phyloP scores from a whole-genome alignment of 805 yeast genomes.

The Yamadazyma laniorum region DNA sequence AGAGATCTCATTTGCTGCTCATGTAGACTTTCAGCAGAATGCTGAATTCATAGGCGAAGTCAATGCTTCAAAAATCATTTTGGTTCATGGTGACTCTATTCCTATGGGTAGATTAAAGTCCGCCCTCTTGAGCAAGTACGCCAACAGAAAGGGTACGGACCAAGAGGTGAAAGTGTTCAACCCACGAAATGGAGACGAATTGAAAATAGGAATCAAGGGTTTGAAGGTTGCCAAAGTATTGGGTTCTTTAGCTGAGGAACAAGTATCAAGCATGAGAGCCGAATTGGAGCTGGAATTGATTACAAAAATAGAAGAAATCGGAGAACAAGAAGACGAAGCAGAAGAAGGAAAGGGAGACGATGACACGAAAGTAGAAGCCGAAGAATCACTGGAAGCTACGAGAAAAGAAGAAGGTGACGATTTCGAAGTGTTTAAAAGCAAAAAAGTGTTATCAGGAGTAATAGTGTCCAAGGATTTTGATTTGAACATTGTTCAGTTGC shows the following conservation, averaged over 20 bases:
- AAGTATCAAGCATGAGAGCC: slow-evolving; percentile 32
- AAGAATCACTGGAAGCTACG: not conserved
- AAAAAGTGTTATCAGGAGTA: slow-evolving; percentile 66
- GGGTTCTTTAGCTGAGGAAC: slow-evolving; percentile 52
- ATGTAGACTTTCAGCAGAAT: slow-evolving; percentile 94
- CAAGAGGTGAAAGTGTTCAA: slow-evolving; percentile 88
- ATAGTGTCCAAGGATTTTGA: slow-evolving; percentile 90
- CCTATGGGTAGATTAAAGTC: slow-evolving; percentile 98
- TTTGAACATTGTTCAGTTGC: slow-evolving; percentile 74
- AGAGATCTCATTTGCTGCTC: slow-evolving; percentile 98
- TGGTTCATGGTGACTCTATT: slow-evolving; percentile 96
- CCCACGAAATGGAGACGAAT: slow-evolving; percentile 85
- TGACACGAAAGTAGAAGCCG: slow-evolving; percentile 10
- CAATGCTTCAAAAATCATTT: slow-evolving; percentile 77
- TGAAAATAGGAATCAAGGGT: slow-evolving; percentile 76
- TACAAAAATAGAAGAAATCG: slow-evolving; percentile 34
- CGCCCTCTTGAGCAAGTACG: slow-evolving; percentile 84
- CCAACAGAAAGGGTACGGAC: slow-evolving; percentile 77
- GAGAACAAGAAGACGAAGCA: slow-evolving; percentile 12
- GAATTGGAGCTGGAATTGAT: slow-evolving; percentile 60
- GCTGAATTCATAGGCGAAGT: slow-evolving; percentile 86
- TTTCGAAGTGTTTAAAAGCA: slow-evolving; percentile 18
- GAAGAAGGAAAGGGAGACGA: slow-evolving; percentile 30
- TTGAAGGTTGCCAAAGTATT: slow-evolving; percentile 75
- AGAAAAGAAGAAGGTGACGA: slow-evolving; percentile 12